Evolutionary conservation across 768 basidiomycete species (phyloP).

Genomic region (Leccinum sublutescens): DNA sequence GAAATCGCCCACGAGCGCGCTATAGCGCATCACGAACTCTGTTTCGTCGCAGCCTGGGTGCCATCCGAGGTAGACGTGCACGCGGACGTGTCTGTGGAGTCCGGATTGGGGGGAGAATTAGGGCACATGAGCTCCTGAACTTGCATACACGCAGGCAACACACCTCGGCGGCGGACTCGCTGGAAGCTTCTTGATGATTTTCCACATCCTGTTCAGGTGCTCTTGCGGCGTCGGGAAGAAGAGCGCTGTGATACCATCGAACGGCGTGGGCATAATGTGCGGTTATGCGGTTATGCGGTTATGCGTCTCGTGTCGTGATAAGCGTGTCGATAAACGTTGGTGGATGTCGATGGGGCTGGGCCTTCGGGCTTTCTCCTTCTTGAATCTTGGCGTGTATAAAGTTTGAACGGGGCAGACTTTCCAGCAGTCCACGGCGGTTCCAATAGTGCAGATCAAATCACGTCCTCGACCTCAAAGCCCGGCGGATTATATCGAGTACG

Average conservation of each 20-base stretch:
- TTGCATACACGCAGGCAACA: neutral
- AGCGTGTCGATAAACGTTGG: neutral
- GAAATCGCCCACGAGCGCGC: slow-evolving; percentile 28
- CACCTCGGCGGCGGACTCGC: slow-evolving; percentile 17
- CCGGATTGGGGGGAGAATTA: neutral
- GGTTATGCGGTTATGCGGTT: neutral
- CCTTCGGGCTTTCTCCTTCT: neutral
- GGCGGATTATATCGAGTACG: no score
- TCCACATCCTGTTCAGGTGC: slow-evolving; percentile 27
- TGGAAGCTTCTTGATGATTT: slow-evolving; percentile 17
- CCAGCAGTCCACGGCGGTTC: neutral
- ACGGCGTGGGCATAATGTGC: neutral
- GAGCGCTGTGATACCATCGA: slow-evolving; percentile 15
- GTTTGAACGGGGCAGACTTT: neutral
- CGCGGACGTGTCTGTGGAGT: slow-evolving; percentile 29
- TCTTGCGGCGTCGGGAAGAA: slow-evolving; percentile 19
- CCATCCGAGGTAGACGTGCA: slow-evolving; percentile 33
- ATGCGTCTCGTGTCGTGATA: neutral
- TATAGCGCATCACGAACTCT: slow-evolving; percentile 27
- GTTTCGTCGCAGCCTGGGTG: slow-evolving; percentile 28
- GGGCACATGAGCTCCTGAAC: neutral
- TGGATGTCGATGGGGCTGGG: neutral
- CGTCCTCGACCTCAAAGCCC: neutral
- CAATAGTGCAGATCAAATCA: neutral
- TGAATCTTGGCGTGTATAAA: neutral